Evolutionary conservation across 2,329 filamentous ascomycete genomes (phyloP), one percentile per base, ranked within the genome.

Genomic region (Beauveria asiatica): DNA sequence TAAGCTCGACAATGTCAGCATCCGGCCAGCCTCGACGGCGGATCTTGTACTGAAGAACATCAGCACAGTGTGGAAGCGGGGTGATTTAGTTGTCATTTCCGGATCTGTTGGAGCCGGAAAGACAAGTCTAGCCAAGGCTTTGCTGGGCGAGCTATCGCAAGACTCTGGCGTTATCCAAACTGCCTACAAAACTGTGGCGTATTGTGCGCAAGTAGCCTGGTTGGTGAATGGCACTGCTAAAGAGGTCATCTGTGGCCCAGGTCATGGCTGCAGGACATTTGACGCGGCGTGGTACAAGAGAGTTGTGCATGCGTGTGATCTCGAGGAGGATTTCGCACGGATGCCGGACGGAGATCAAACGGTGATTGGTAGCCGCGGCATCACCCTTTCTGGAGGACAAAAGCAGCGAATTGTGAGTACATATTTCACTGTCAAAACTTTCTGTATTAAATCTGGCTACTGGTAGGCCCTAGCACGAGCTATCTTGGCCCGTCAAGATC

Each of bases 391-490:
- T 10, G 64, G 64, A 1, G 64, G 64, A 9, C 64, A 65, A 44
- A 64, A 61, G 51, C 64, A 65, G 52, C 59, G 64, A 57, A 58
- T 65, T 30, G 64, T 65, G 37, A 59, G 64, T 50, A n/a, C n/a
- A 39, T 23, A 6, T 41, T 41, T 41, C 16, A 41, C 37, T 41
- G n/a, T 19, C 7, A 2, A 48, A 37, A 19, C 2, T 3, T 16
- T 51, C 23, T 21, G 19, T 25, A 21, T 13, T 37, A 33, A 58
- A 17, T 16, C 10, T 30, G 42, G 13, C n/a, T 17, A n/a, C 42
- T 30, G n/a, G 3, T 51, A 59, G 56, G 46, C 56, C 19, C 56
- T 59, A 16, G 56, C 56, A 16, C 44, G 64, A 45, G 64, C 64
- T 33, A 54, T 65, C 6, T 64, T 63, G 27, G 51, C 64, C n/a